Base-by-base conservation (phyloP, 2,329 filamentous ascomycete genomes). In the Didymella lethalis region DNA sequence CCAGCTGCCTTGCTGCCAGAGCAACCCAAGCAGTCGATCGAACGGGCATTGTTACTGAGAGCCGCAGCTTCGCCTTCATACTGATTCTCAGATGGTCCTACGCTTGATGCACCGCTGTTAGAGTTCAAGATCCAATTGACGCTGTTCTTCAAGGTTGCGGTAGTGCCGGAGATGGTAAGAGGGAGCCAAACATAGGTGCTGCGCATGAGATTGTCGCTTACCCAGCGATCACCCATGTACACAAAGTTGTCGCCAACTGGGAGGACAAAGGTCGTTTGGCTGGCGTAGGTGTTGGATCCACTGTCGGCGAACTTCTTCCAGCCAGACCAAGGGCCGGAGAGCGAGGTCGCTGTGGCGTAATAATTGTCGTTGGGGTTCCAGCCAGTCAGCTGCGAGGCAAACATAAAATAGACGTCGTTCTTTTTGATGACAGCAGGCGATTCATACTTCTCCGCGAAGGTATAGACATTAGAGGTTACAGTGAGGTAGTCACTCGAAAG, bases 201-300 rank as follows among this genome's bases (percentile, higher is more conserved):
- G 0, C 83, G 77, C 73, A 82, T 83, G 0, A 91, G 80, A 62
- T 90, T 86, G n/a, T 73, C 71, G 5, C 80, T 82, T 0, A 85
- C 74, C 88, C 88, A 90, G 23, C 88, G 84, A 74, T 91, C 88
- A 20, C 88, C 88, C 75, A 89, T 84, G 74, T 90, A 90, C 62
- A 88, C 82, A 48, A 80, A 79, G 6, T 67, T 72, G 38, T 77
- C 74, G 38, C 77, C 71, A 26, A 84, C 68, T 4, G 76, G 73
- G 20, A 89, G 80, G 23, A 90, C 80, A 64, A 82, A 89, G 34
- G 80, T 85, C 0, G 86, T 87, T 67, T 91, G 88, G 1, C 83
- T 86, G 14, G 76, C 75, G 65, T 86, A 89, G 0, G 88, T 90
- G 46, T 82, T 81, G 78, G 82, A 80, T 0, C 86, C 86, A 0